A percentile compares a stretch with the other conserved stretches of the same genome.
These are phyloP conservation scores for Hevea brasiliensis DNA, from an alignment of 345 rosid species.

Conservation along the genomic window DNA sequence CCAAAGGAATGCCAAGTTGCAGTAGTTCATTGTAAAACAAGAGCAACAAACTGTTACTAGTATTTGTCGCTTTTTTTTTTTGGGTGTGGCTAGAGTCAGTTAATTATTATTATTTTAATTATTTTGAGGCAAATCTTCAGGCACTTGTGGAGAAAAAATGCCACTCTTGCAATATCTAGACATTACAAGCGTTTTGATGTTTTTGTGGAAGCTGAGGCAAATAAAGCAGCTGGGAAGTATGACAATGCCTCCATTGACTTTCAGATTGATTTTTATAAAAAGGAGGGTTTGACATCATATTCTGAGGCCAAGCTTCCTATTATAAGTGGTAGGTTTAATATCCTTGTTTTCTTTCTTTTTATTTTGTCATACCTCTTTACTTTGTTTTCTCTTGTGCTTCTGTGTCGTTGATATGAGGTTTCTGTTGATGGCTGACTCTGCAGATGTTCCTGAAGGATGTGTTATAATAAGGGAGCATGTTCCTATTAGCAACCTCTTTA, in stretches of 20 bases:
- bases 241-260: conserved; percentile 86
- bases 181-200: conserved; percentile 91
- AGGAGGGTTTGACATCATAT: conserved; percentile 88
- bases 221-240: conserved; percentile 97
- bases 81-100: neutral
- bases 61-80: neutral
- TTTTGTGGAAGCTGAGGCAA: conserved; percentile 91
- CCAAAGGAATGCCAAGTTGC: neutral
- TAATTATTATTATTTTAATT: neutral
- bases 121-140: conserved; percentile 43
- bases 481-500: conserved; percentile 85
- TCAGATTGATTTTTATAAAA: conserved; percentile 82
- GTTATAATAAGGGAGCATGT: conserved; percentile 93
- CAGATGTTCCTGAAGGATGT: conserved; percentile 99
- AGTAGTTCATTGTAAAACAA: neutral
- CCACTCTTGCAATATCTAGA: conserved; percentile 91
- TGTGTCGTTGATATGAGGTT: neutral
- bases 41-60: neutral
- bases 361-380: neutral
- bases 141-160: conserved; percentile 95
- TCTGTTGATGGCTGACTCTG: conserved; percentile 25
- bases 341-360: conserved; percentile 4
- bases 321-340: conserved; percentile 66
- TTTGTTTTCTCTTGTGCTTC: no score
- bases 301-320: conserved; percentile 86